Conservation (phyloP, 768 basidiomycete species). For the Leccinum barrowsii region DNA sequence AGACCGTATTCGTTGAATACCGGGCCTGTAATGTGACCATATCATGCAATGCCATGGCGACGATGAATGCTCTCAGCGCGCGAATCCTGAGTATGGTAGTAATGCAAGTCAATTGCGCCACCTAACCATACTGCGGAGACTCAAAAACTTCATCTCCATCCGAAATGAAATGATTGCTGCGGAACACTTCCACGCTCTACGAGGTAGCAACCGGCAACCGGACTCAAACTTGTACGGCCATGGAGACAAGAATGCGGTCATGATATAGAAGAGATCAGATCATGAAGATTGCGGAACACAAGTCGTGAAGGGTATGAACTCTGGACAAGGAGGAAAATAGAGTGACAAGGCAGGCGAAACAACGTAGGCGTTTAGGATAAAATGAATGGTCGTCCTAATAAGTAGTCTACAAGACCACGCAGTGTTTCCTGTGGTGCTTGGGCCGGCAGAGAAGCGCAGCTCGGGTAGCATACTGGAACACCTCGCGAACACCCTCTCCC, state of each 20-base stretch:
- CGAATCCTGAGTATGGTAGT: too few relatives aligned
- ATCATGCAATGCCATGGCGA: not conserved
- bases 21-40: not conserved
- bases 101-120: too few relatives aligned
- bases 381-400: slow-evolving; percentile 15
- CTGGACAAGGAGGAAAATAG: slow-evolving; percentile 20
- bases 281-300: slow-evolving; percentile 37
- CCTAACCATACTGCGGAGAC: not conserved
- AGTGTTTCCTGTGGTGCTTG: slow-evolving; percentile 43
- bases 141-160: not conserved
- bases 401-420: slow-evolving; percentile 43
- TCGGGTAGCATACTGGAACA: slow-evolving; percentile 97
- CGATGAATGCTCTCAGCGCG: not conserved
- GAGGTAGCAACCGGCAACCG: slow-evolving; percentile 17
- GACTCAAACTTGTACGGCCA: not conserved
- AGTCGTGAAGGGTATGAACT: slow-evolving; percentile 38
- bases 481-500: slow-evolving; percentile 95
- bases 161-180: slow-evolving; percentile 8
- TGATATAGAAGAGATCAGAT: slow-evolving; percentile 31
- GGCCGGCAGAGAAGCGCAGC: slow-evolving; percentile 74
- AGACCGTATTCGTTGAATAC: not conserved
- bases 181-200: slow-evolving; percentile 7
- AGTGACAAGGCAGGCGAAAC: slow-evolving; percentile 17
- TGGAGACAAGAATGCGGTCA: slow-evolving; percentile 2
- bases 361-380: slow-evolving; percentile 22